phyloP scores from a whole-genome alignment of 164 flowering plant species.

The Magnolia kwangsiensis region DNA sequence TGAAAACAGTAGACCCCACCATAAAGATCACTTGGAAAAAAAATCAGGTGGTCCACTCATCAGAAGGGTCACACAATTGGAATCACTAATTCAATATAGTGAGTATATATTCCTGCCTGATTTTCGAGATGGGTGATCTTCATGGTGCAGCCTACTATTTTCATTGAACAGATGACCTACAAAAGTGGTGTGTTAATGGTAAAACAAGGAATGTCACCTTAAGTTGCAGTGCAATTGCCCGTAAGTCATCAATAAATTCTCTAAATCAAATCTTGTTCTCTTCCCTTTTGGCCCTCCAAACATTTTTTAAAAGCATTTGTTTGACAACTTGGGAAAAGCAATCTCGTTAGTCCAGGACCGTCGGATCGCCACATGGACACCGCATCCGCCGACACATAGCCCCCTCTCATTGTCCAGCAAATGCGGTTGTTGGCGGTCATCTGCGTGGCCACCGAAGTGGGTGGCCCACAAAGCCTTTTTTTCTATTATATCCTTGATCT shows the following conservation, averaged over 20 bases:
- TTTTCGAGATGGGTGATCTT: too few relatives aligned
- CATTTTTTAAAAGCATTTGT: neutral
- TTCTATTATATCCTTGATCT: constrained; percentile 1
- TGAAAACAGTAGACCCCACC: too few relatives aligned
- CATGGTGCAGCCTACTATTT: too few relatives aligned
- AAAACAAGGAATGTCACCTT: neutral
- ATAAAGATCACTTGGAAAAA: too few relatives aligned
- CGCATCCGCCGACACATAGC: neutral
- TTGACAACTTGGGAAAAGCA: neutral
- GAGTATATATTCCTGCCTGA: too few relatives aligned
- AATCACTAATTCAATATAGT: too few relatives aligned
- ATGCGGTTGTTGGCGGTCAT: constrained; percentile 5
- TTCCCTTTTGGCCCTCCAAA: neutral
- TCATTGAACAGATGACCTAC: neutral
- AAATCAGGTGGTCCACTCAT: too few relatives aligned
- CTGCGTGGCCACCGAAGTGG: constrained; percentile 1
- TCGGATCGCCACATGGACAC: neutral
- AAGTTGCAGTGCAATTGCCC: neutral
- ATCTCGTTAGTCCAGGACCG: neutral
- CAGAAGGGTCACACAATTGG: too few relatives aligned
- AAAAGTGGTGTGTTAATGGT: too few relatives aligned
- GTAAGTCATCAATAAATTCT: neutral
- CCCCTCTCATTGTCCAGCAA: neutral
- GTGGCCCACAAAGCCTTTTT: neutral
- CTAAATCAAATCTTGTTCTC: neutral